phyloP scores from a whole-genome alignment of 2,329 filamentous ascomycete genomes.

The Cercospora zeina region DNA sequence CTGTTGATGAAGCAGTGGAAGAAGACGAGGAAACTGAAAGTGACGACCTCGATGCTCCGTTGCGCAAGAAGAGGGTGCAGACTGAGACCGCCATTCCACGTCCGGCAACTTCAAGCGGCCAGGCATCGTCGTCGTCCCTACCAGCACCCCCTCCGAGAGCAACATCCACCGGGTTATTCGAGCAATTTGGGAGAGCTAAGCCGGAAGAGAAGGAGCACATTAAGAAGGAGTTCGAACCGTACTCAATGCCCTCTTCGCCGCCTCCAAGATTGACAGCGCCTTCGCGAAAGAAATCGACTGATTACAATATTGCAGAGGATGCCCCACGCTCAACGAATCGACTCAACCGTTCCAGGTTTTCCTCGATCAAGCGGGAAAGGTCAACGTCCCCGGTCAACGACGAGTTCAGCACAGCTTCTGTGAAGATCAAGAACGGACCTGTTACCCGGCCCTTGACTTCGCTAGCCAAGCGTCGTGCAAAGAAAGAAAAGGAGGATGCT shows the following conservation, averaged over 20 bases:
- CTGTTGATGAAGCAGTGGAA: constrained; percentile 16
- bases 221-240: constrained; percentile 4
- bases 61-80: background rate
- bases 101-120: background rate
- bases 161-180: background rate
- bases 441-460: constrained; percentile 18
- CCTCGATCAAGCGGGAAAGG: background rate
- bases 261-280: constrained; percentile 9
- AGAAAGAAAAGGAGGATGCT: constrained; percentile 30
- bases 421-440: constrained; percentile 4
- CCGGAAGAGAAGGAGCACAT: constrained; percentile 2
- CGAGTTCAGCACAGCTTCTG: background rate
- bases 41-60: constrained; percentile 31
- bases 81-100: background rate
- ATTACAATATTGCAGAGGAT: background rate
- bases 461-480: constrained; percentile 38
- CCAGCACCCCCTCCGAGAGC: background rate
- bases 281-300: background rate
- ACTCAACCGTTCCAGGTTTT: background rate
- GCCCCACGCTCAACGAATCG: background rate
- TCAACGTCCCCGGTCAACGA: background rate
- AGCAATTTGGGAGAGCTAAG: constrained; percentile 3
- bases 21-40: constrained; percentile 26
- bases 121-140: background rate
- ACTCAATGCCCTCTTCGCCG: constrained; percentile 12